phyloP scores from a whole-genome alignment of 768 basidiomycete genomes.

The Leccinellum luteum region DNA sequence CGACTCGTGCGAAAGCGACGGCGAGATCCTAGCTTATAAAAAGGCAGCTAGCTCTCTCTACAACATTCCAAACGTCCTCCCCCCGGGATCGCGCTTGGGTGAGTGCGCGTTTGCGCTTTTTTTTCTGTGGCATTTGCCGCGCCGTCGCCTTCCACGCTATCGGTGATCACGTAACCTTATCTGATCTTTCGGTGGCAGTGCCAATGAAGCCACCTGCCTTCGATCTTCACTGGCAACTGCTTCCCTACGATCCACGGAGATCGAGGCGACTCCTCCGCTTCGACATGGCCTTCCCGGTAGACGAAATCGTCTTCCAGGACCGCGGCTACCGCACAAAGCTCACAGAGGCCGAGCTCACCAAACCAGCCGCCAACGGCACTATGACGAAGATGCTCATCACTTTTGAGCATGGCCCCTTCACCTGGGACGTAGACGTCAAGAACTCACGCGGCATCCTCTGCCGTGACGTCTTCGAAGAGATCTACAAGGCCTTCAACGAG shows the following conservation, averaged over 20 bases:
- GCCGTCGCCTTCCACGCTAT: not conserved
- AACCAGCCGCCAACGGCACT: slow-evolving; percentile 42
- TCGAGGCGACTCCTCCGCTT: slow-evolving; percentile 43
- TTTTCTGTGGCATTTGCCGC: not conserved
- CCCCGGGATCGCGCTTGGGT: slow-evolving; percentile 28
- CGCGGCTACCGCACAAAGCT: slow-evolving; percentile 26
- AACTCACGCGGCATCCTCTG: slow-evolving; percentile 46
- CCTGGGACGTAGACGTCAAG: slow-evolving; percentile 43
- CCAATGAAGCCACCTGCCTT: slow-evolving; percentile 39
- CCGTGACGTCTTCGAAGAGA: slow-evolving; percentile 57
- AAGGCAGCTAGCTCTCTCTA: slow-evolving; percentile 20
- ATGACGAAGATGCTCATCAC: slow-evolving; percentile 51
- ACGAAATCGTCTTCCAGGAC: slow-evolving; percentile 24
- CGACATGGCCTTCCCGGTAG: slow-evolving; percentile 49
- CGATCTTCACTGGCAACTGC: slow-evolving; percentile 48
- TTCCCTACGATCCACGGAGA: slow-evolving; percentile 36
- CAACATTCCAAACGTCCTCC: slow-evolving; percentile 19
- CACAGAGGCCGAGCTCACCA: slow-evolving; percentile 38
- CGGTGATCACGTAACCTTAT: not conserved
- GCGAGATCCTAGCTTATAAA: slow-evolving; percentile 23
- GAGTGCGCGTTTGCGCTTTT: slow-evolving; percentile 7
- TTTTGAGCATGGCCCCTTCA: slow-evolving; percentile 36
- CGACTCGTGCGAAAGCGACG: slow-evolving; percentile 32
- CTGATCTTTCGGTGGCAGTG: not conserved
- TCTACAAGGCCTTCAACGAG: slow-evolving; percentile 47